These are phyloP conservation scores for Calocybe gangraenosa DNA, from an alignment of 768 basidiomycete genomes.

Conservation along the genomic window DNA sequence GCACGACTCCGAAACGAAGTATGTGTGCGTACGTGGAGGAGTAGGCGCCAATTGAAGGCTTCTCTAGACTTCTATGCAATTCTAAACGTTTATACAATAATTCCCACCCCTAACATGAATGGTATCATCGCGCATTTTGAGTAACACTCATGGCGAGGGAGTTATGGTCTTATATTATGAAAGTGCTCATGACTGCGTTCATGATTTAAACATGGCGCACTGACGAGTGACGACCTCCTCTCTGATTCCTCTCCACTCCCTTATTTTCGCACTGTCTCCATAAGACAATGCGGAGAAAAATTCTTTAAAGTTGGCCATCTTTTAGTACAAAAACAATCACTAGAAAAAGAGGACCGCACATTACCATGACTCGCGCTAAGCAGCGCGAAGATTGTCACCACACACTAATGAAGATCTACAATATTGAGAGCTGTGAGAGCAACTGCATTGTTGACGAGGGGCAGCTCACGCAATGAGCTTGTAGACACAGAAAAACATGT, in stretches of 20 bases:
- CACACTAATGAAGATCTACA: constrained; percentile 39
- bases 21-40: no score
- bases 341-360: constrained; percentile 18
- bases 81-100: no score
- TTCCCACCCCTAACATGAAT: no score
- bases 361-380: constrained; percentile 34
- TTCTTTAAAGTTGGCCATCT: constrained; percentile 9
- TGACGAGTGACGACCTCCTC: neutral
- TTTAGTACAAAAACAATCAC: neutral
- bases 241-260: neutral
- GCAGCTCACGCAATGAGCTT: constrained; percentile 35
- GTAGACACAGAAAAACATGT: neutral
- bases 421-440: neutral
- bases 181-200: no score
- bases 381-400: constrained; percentile 27
- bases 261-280: constrained; percentile 2
- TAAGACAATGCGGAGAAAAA: constrained; percentile 21
- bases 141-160: no score
- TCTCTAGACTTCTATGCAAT: no score
- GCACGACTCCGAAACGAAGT: no score
- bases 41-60: no score
- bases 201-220: neutral
- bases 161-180: no score
- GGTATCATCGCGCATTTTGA: no score
- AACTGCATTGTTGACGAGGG: neutral